Evolutionary conservation across 345 rosid species (phyloP).

Genomic region (Lepidium sativum): DNA sequence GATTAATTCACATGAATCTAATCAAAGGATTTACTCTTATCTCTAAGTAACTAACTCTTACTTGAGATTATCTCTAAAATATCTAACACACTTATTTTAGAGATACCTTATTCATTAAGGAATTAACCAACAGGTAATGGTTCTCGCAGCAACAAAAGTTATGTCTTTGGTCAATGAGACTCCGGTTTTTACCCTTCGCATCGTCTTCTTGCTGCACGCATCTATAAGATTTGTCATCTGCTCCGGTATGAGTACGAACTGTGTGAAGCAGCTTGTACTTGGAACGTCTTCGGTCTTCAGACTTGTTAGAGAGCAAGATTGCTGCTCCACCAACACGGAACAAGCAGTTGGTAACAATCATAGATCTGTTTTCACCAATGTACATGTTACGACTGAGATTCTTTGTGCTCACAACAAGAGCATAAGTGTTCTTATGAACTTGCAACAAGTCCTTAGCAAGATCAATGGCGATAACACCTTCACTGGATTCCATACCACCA

Average conservation of each 20-base stretch:
- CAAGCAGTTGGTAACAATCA: constrained; percentile 73
- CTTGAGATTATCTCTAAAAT: too few relatives aligned
- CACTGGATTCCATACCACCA: constrained; percentile 29
- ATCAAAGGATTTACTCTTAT: too few relatives aligned
- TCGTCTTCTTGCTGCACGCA: constrained; percentile 86
- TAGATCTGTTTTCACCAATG: constrained; percentile 65
- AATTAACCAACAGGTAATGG: too few relatives aligned
- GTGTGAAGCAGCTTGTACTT: constrained; percentile 73
- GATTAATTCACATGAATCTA: too few relatives aligned
- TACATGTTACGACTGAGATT: constrained; percentile 77
- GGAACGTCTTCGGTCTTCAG: constrained; percentile 42
- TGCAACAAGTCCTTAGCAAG: constrained; percentile 32
- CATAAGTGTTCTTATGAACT: constrained; percentile 46
- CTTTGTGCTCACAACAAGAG: constrained; percentile 81
- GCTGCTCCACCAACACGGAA: constrained; percentile 81
- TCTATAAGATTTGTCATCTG: constrained; percentile 69
- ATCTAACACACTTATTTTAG: too few relatives aligned
- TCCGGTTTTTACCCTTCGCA: constrained; percentile 56
- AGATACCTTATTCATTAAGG: too few relatives aligned
- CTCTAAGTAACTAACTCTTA: too few relatives aligned
- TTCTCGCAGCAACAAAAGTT: constrained; percentile 64
- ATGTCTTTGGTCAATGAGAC: constrained; percentile 76
- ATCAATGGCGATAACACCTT: constrained; percentile 21
- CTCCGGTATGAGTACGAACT: constrained; percentile 78
- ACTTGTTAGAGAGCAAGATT: constrained; percentile 55